These are phyloP conservation scores for Cercospora sp. DNA, from an alignment of 2,329 filamentous ascomycete genomes.

Conservation along the genomic window DNA sequence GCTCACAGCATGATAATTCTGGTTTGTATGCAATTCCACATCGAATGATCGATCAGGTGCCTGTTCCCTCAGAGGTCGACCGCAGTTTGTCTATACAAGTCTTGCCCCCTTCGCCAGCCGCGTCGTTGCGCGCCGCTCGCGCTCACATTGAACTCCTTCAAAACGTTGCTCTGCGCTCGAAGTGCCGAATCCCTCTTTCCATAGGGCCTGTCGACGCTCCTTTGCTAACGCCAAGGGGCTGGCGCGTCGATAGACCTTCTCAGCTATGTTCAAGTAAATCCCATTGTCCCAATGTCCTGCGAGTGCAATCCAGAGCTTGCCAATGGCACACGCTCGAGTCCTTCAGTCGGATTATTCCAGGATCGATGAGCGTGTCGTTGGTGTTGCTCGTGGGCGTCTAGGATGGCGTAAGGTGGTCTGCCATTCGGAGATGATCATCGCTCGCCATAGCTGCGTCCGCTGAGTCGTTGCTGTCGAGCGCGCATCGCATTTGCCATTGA, in stretches of 20 bases:
- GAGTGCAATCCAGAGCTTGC: neutral
- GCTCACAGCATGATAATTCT: neutral
- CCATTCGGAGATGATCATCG: neutral
- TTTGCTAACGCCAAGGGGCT: neutral
- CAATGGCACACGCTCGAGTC: neutral
- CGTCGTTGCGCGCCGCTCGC: neutral
- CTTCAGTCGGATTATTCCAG: neutral
- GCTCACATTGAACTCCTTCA: neutral
- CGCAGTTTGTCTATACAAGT: neutral
- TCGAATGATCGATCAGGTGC: neutral
- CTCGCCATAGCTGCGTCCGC: neutral
- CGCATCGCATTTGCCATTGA: neutral
- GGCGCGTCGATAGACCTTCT: neutral
- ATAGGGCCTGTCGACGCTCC: neutral
- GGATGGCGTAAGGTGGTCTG: neutral
- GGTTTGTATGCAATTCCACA: neutral
- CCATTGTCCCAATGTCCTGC: neutral
- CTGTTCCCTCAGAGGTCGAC: neutral
- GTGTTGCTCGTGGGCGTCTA: neutral
- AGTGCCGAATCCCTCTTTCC: neutral
- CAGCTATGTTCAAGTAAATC: neutral
- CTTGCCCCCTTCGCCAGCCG: neutral
- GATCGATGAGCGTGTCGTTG: neutral
- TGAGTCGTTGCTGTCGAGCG: neutral
- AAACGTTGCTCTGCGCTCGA: neutral